A percentile compares a stretch with the other conserved stretches of the same genome.
Conservation (phyloP, 495 filamentous ascomycete genomes). For the Tuber calosporum region DNA sequence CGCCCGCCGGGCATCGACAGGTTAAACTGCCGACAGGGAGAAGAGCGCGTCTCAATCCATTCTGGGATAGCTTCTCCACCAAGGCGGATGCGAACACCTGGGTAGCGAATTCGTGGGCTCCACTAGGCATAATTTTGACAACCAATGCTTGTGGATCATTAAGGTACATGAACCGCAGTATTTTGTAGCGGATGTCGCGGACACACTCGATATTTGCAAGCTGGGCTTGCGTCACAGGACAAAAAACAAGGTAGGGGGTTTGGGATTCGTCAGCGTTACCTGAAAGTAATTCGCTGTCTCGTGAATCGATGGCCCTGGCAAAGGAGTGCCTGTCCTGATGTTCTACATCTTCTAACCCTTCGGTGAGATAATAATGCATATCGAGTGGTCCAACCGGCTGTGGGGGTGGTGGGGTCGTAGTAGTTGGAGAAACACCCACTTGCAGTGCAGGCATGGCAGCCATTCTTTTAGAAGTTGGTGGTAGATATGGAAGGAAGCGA, state of each 20-base stretch:
- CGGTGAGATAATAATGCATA: no score
- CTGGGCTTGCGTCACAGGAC: background rate
- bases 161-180: background rate
- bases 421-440: background rate
- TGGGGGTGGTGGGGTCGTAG: background rate
- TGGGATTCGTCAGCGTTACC: background rate
- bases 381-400: background rate
- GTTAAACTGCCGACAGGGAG: background rate
- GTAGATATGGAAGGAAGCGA: no score
- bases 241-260: background rate
- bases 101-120: background rate
- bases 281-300: background rate
- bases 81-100: background rate
- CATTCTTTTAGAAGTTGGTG: background rate
- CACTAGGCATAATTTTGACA: slow-evolving; percentile 11
- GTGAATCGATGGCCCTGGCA: background rate
- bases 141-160: slow-evolving; percentile 1
- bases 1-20: background rate
- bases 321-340: background rate
- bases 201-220: background rate
- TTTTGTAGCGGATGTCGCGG: background rate
- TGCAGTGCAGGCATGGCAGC: background rate
- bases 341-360: background rate
- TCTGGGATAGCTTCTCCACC: background rate
- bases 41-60: slow-evolving; percentile 5